phyloP scores from a whole-genome alignment of 2,329 filamentous ascomycete species.

The Aspergillus sp. region DNA sequence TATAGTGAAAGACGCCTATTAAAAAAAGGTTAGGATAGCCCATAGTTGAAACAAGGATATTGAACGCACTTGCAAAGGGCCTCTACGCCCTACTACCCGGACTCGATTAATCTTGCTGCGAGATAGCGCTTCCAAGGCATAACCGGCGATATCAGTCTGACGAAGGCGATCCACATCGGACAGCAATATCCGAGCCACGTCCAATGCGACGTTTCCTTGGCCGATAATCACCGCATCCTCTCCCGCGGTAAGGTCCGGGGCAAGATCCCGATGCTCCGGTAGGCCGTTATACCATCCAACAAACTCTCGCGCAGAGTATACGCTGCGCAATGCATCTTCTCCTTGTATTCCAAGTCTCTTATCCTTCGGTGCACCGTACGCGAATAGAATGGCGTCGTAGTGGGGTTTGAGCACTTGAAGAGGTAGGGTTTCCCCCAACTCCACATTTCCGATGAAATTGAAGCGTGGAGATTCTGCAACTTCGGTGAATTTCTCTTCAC shows the following conservation, averaged over 20 bases:
- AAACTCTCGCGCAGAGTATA: slow-evolving; percentile 87
- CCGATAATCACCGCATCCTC: slow-evolving; percentile 88
- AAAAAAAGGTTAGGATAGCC: not conserved
- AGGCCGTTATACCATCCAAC: slow-evolving; percentile 99
- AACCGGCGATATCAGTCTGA: slow-evolving; percentile 84
- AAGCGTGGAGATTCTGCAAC: slow-evolving; percentile 81
- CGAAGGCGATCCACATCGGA: slow-evolving; percentile 70
- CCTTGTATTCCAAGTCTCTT: slow-evolving; percentile 75
- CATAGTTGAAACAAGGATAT: not conserved
- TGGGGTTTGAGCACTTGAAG: slow-evolving; percentile 70
- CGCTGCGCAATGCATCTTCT: slow-evolving; percentile 64
- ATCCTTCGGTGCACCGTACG: slow-evolving; percentile 88
- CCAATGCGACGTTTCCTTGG: slow-evolving; percentile 93
- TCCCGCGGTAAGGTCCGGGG: slow-evolving; percentile 70
- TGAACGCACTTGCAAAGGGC: slow-evolving; percentile 72
- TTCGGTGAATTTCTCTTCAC: slow-evolving; percentile 88
- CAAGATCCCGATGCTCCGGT: slow-evolving; percentile 72
- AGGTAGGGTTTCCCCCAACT: slow-evolving; percentile 70
- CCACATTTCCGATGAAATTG: slow-evolving; percentile 86
- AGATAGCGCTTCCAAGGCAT: slow-evolving; percentile 72
- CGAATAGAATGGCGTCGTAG: slow-evolving; percentile 89
- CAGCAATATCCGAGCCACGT: slow-evolving; percentile 85
- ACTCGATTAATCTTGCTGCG: slow-evolving; percentile 76
- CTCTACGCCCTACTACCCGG: slow-evolving; percentile 82
- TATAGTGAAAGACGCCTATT: slow-evolving; percentile 81